These are phyloP conservation scores for Craterostigma plantagineum DNA, from an alignment of 257 asterid genomes.

Conservation along the genomic window DNA sequence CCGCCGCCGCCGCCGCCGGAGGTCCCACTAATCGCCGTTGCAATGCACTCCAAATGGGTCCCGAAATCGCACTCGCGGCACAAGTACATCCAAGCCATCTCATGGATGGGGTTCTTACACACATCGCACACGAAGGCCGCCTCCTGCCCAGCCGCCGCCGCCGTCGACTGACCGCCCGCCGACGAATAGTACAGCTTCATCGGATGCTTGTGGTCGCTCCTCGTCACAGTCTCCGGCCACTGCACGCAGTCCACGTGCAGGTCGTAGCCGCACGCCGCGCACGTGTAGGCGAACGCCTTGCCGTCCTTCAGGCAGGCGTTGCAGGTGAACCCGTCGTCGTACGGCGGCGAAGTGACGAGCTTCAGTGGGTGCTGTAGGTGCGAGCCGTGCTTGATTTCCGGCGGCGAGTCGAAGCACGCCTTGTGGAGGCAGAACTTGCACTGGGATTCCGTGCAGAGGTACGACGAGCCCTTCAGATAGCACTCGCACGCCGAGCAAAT, in stretches of 20 bases:
- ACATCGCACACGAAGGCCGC: slow-evolving; percentile 33
- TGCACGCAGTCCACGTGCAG: slow-evolving; percentile 25
- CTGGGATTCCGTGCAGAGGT: slow-evolving; percentile 28
- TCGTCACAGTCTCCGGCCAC: slow-evolving; percentile 27
- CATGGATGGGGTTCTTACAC: slow-evolving; percentile 33
- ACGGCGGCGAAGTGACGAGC: slow-evolving; percentile 28
- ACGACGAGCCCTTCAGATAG: slow-evolving; percentile 24
- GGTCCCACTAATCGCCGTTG: slow-evolving; percentile 13
- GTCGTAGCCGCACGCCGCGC: slow-evolving; percentile 34
- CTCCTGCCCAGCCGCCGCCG: slow-evolving; percentile 14
- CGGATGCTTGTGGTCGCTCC: slow-evolving; percentile 31
- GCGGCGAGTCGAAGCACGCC: slow-evolving; percentile 38
- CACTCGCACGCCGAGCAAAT: slow-evolving; percentile 45
- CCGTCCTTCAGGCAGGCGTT: slow-evolving; percentile 50
- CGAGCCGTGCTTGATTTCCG: slow-evolving; percentile 28
- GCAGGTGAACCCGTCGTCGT: slow-evolving; percentile 46
- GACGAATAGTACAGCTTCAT: slow-evolving; percentile 28
- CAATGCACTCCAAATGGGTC: slow-evolving; percentile 51
- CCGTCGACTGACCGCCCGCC: slow-evolving; percentile 6
- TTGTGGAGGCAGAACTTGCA: slow-evolving; percentile 51
- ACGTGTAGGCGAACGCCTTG: slow-evolving; percentile 34
- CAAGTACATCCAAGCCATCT: slow-evolving; percentile 44
- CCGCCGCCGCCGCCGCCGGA: neutral
- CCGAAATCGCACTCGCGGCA: slow-evolving; percentile 57
- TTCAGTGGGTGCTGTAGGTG: slow-evolving; percentile 45